These are phyloP conservation scores for Hemileccinum rubropunctum DNA, from an alignment of 768 basidiomycete genomes.

Conservation along the genomic window DNA sequence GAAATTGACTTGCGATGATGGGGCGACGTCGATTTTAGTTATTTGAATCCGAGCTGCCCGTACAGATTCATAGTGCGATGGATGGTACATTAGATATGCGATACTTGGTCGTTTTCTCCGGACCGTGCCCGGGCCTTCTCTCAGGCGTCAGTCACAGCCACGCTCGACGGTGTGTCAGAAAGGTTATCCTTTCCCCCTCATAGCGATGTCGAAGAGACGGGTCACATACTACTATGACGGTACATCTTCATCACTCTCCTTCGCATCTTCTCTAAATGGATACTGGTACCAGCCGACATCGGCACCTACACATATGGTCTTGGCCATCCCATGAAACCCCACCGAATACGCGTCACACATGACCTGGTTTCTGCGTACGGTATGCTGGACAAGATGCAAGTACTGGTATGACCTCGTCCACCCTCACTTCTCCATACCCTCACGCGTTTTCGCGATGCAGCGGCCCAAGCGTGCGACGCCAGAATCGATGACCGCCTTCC, in stretches of 20 bases:
- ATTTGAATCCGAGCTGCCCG: too few species aligned
- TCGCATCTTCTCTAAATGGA: constrained; percentile 1
- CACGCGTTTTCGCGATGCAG: constrained; percentile 36
- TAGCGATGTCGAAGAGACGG: constrained; percentile 64
- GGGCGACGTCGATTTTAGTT: too few species aligned
- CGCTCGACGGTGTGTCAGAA: too few species aligned
- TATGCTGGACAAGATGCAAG: constrained; percentile 92
- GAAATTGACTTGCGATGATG: constrained; percentile 58
- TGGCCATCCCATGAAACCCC: constrained; percentile 95
- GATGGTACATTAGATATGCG: too few species aligned
- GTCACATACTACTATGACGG: constrained; percentile 83
- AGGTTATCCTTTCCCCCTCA: too few species aligned
- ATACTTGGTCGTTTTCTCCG: too few species aligned
- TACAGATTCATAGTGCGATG: too few species aligned
- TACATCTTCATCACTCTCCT: constrained; percentile 31
- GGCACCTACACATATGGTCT: constrained; percentile 79
- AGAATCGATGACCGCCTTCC: constrained; percentile 87
- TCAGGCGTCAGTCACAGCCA: too few species aligned
- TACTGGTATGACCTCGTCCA: constrained; percentile 52
- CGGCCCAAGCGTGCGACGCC: constrained; percentile 68
- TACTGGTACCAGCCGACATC: constrained; percentile 53
- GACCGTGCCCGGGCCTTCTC: too few species aligned
- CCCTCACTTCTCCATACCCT: not conserved
- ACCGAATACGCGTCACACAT: constrained; percentile 91
- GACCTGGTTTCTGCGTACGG: constrained; percentile 88